Evolutionary conservation across 78 protist genomes (phyloP), one percentile per base, ranked within the genome.

Genomic region (Andalucia godoyi): DNA sequence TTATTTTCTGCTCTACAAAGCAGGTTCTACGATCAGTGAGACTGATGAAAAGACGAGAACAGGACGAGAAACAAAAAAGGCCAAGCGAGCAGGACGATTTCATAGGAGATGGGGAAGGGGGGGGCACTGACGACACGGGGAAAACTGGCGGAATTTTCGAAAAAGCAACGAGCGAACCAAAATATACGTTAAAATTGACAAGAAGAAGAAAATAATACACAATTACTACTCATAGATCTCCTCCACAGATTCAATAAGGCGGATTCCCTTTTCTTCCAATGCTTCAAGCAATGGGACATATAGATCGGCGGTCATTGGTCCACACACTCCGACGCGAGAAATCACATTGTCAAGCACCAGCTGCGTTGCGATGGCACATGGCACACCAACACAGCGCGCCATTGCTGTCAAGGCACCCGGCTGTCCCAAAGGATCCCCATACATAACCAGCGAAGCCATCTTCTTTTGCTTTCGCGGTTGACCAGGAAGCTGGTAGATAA

Each of bases 371-470:
- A 80, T 77, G 8, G 78, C 86, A 33, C 70, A 80, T n/a, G 91
- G 91, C 25, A 85, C 62, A 55, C 86, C 91, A 29, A 85, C 82
- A 15, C 79, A 72, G 38, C 64, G 68, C 29, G 84, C 82, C 23
- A 76, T 81, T 0, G 85, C 85, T 21, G 81, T 70, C 45, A 66
- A 47, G 45, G 43, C 2, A 18, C 4, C 39, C n/a, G n/a, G n/a
- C n/a, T n/a, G n/a, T n/a, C n/a, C n/a, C n/a, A n/a, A n/a, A 39
- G 40, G 3, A 27, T 54, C 53, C 25, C 62, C 63, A 29, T 52
- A 30, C 27, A 15, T 4, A 3, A 51, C 40, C 37, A 57, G 61
- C 21, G 54, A 23, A 4, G 76, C 40, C 17, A 17, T 30, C 40
- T 41, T 15, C 2, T 5, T 9, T 33, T 30, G 21, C 27, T 9